These are phyloP conservation scores for Blastomyces parvus DNA, from an alignment of 2,329 filamentous ascomycete genomes.

Conservation along the genomic window DNA sequence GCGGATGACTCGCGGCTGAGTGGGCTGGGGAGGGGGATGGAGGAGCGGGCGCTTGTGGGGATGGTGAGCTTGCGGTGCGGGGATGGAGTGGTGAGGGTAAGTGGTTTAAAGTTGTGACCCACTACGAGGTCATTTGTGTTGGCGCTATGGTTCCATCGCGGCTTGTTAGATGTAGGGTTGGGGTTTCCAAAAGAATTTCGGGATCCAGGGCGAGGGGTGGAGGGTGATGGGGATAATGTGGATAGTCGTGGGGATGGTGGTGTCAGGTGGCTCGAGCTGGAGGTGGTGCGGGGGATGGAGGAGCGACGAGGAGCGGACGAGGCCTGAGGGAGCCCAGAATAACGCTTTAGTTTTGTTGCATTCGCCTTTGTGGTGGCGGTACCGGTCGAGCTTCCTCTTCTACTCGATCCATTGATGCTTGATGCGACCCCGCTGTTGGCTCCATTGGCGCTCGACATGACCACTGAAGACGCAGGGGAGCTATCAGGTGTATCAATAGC, in stretches of 20 bases:
- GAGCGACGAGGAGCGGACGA: constrained; percentile 27
- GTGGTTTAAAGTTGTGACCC: constrained; percentile 59
- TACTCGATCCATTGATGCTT: constrained; percentile 33
- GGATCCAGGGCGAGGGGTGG: constrained; percentile 26
- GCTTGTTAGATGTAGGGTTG: constrained; percentile 36
- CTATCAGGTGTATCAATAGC: constrained; percentile 61
- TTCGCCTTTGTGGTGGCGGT: constrained; percentile 33
- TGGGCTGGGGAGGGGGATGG: constrained; percentile 34
- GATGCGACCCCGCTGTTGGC: constrained; percentile 39
- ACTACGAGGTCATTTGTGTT: constrained; percentile 55
- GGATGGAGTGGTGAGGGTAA: constrained; percentile 51
- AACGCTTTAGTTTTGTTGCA: constrained; percentile 35
- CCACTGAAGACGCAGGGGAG: constrained; percentile 58
- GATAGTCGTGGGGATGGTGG: constrained; percentile 13
- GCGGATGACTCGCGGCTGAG: constrained; percentile 35
- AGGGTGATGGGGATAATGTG: constrained; percentile 28
- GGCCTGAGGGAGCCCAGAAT: constrained; percentile 40
- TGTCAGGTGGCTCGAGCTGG: constrained; percentile 16
- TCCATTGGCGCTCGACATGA: constrained; percentile 46
- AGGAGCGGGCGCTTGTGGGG: constrained; percentile 30
- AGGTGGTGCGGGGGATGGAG: constrained; percentile 27
- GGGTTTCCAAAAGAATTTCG: constrained; percentile 16
- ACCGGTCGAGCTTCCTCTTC: constrained; percentile 39
- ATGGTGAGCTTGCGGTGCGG: constrained; percentile 35
- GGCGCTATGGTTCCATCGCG: constrained; percentile 62